Conservation (phyloP, 768 basidiomycete genomes). For the Mycena polygramma region DNA sequence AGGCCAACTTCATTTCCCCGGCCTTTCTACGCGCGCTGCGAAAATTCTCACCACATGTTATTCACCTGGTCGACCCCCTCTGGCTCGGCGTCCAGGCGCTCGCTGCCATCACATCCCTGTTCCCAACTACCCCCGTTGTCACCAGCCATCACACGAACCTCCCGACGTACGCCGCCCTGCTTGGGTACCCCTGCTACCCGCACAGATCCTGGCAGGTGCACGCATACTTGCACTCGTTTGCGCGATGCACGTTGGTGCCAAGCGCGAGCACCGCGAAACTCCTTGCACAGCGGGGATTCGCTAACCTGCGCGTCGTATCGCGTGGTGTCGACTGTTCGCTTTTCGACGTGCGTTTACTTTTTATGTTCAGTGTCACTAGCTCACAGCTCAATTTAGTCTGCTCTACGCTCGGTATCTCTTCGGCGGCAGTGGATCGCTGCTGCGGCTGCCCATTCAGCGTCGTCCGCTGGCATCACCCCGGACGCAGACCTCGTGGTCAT, state of each 20-base stretch:
- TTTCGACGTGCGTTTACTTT: slow-evolving; percentile 15
- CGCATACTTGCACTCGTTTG: slow-evolving; percentile 8
- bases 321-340: slow-evolving; percentile 7
- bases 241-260: slow-evolving; percentile 14
- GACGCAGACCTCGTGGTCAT: slow-evolving; percentile 5
- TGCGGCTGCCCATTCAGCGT: too few relatives aligned
- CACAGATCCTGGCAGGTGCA: slow-evolving; percentile 9
- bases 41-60: slow-evolving; percentile 50
- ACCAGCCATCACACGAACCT: slow-evolving; percentile 37
- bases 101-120: slow-evolving; percentile 53
- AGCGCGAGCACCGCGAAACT: not conserved
- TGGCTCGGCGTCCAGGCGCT: slow-evolving; percentile 24
- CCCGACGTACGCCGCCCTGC: slow-evolving; percentile 33
- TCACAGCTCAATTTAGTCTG: not conserved
- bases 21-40: slow-evolving; percentile 27
- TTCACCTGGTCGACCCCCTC: slow-evolving; percentile 55
- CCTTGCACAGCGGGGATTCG: not conserved
- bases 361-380: not conserved
- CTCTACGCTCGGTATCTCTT: not conserved
- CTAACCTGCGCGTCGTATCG: not conserved
- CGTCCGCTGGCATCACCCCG: too few relatives aligned
- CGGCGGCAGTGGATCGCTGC: slow-evolving; percentile 10
- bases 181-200: slow-evolving; percentile 32
- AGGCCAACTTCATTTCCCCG: slow-evolving; percentile 34
- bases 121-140: slow-evolving; percentile 17